These are phyloP conservation scores for Alternaria brassicicola DNA, from an alignment of 2,329 filamentous ascomycete genomes.

Conservation along the genomic window DNA sequence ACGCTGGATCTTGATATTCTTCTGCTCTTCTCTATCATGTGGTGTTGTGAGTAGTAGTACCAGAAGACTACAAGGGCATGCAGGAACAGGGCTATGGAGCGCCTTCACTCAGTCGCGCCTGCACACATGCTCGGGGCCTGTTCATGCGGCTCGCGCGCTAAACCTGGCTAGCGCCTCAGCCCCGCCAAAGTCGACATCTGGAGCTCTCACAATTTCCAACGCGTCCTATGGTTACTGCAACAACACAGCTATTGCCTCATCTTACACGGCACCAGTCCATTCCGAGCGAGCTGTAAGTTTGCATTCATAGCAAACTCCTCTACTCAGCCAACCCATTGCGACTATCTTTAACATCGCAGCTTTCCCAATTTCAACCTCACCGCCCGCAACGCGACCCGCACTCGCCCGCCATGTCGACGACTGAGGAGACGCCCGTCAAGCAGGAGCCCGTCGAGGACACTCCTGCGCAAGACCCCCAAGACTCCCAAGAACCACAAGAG, in stretches of 20 bases:
- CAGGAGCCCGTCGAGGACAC: conserved; percentile 19
- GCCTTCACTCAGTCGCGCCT: conserved; percentile 19
- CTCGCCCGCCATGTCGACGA: conserved; percentile 14
- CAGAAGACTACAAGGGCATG: not conserved
- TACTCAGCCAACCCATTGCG: not conserved
- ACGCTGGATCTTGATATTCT: conserved; percentile 1
- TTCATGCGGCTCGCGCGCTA: conserved; percentile 29
- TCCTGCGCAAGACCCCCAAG: conserved; percentile 1
- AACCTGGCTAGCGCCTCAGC: conserved; percentile 33
- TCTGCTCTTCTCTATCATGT: not conserved
- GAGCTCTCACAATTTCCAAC: conserved; percentile 26
- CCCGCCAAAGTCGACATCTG: conserved; percentile 31
- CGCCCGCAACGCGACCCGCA: conserved; percentile 1
- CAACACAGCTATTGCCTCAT: not conserved
- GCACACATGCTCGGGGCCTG: conserved; percentile 14
- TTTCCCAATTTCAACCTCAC: conserved; percentile 4
- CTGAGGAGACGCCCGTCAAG: conserved; percentile 23
- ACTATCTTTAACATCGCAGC: not conserved
- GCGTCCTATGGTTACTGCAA: conserved; percentile 1
- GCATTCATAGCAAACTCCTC: not conserved
- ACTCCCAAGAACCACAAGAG: not conserved
- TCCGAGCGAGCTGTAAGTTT: not conserved
- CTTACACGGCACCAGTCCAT: not conserved
- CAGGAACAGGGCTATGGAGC: conserved; percentile 6
- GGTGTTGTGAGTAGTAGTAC: not conserved